A percentile compares a stretch with the other conserved stretches of the same genome.
Evolutionary conservation across 768 basidiomycete species (phyloP).

Genomic region (Boletus eberwhitei): DNA sequence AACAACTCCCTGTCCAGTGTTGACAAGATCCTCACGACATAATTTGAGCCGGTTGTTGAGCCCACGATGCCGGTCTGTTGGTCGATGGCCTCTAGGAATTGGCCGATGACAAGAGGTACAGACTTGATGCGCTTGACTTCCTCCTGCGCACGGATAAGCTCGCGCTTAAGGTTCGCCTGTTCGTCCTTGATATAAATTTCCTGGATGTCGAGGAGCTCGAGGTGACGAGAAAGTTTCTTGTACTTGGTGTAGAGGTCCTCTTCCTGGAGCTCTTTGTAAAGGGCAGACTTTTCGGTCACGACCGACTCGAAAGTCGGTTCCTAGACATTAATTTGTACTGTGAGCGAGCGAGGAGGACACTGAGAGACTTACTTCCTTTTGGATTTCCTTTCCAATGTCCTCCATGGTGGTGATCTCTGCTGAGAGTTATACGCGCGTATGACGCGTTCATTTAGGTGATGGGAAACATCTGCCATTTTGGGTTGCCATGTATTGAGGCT

Average conservation of each 20-base stretch:
- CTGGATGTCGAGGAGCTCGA: slow-evolving; percentile 91
- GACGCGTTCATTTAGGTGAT: slow-evolving; percentile 28
- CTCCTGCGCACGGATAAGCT: slow-evolving; percentile 97
- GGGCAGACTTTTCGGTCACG: slow-evolving; percentile 82
- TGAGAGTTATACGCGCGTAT: slow-evolving; percentile 16
- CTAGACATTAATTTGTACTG: slow-evolving; percentile 36
- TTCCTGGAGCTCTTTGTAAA: slow-evolving; percentile 81
- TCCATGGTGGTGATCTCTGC: slow-evolving; percentile 55
- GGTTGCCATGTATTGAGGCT: background rate
- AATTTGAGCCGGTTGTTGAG: slow-evolving; percentile 96
- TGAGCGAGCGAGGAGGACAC: background rate
- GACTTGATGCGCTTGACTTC: slow-evolving; percentile 99
- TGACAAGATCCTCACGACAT: slow-evolving; percentile 95
- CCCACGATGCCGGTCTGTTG: slow-evolving; percentile 96
- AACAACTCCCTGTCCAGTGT: slow-evolving; percentile 96
- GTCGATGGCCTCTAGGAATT: slow-evolving; percentile 99
- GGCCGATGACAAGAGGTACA: slow-evolving; percentile 97
- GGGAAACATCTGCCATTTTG: slow-evolving; percentile 30
- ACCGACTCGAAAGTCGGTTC: slow-evolving; percentile 89
- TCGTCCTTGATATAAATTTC: slow-evolving; percentile 99
- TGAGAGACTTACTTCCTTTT: slow-evolving; percentile 62
- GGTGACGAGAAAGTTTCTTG: slow-evolving; percentile 92
- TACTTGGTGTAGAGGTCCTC: slow-evolving; percentile 97
- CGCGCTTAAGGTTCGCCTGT: slow-evolving; percentile 94
- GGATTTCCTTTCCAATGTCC: slow-evolving; percentile 83